phyloP scores from a whole-genome alignment of 257 asterid genomes.

The Eustoma russellianum region DNA sequence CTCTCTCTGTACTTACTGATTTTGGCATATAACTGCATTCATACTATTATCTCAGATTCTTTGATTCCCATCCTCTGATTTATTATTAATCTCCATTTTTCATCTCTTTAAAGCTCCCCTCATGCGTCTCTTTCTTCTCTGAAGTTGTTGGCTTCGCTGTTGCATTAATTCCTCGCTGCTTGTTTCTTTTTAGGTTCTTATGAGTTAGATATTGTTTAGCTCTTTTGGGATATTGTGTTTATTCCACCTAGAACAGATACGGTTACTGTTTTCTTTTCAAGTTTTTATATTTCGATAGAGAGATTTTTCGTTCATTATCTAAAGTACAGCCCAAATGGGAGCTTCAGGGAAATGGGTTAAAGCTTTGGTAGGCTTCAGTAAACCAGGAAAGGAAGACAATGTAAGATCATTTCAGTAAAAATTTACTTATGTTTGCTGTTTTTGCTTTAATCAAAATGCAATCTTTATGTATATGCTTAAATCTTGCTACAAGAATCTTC shows the following conservation, averaged over 20 bases:
- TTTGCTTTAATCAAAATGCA: neutral
- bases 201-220: no score
- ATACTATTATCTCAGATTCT: neutral
- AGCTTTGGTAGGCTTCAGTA: slow-evolving; percentile 67
- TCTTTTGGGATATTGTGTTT: no score
- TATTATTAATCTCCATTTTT: no score
- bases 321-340: slow-evolving; percentile 35
- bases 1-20: neutral
- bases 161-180: no score
- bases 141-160: no score
- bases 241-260: no score
- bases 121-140: no score
- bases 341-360: slow-evolving; percentile 92
- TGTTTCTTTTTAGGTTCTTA: no score
- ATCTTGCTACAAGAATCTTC: neutral
- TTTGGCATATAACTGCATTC: neutral
- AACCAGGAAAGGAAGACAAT: slow-evolving; percentile 58
- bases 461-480: neutral
- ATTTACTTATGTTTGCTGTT: slow-evolving; percentile 11
- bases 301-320: no score
- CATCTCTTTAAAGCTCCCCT: no score
- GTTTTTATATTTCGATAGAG: no score
- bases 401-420: slow-evolving; percentile 36
- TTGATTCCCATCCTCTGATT: neutral
- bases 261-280: no score